Base-by-base conservation (phyloP, 345 rosid genomes). In the Populus tremula region DNA sequence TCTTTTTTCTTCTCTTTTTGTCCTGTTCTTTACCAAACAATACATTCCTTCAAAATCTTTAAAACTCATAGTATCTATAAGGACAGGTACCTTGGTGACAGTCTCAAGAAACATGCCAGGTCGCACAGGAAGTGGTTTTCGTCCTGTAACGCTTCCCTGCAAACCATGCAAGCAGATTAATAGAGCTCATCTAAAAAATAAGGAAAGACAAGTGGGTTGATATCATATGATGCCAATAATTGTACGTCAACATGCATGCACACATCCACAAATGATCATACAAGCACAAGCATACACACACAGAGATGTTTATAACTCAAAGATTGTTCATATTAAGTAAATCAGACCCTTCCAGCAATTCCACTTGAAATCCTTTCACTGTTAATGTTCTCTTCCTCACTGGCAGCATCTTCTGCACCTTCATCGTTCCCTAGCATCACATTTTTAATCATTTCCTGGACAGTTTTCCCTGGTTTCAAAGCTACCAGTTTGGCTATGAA, bases 81-180 rank as follows among this genome's bases (percentile, higher is more conserved):
- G 10, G 73, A 71, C 35, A 25, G 39, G 33, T 82, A 95, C 99
- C 97, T 93, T 95, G 69, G 99, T 86, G 71, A 95, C 94, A 41
- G 98, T 93, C 85, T 94, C 97, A 67, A 94, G 90, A 87, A 93
- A 93, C 94, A 95, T 95, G 84, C 99, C 97, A 33, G 96, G 96
- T 45, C 96, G 93, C 69, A 93, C 98, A 61, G 97, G 99, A 79
- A 86, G 89, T 20, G 99, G 96, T 84, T 89, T 93, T 78, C 87
- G 83, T 80, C 94, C 94, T 6, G 92, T 87, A 71, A 91, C 80
- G 59, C 92, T 95, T 80, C 78, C 89, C 99, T 95, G 90, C 67
- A 62, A 43, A 84, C 70, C 71, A 64, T 47, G 71, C 49, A 80
- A 82, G 70, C 64, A 75, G 38, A 67, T 78, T 39, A 78, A 79